Conservation (phyloP, 2,329 filamentous ascomycete genomes). For the Mycosphaerelloides madeirae region DNA sequence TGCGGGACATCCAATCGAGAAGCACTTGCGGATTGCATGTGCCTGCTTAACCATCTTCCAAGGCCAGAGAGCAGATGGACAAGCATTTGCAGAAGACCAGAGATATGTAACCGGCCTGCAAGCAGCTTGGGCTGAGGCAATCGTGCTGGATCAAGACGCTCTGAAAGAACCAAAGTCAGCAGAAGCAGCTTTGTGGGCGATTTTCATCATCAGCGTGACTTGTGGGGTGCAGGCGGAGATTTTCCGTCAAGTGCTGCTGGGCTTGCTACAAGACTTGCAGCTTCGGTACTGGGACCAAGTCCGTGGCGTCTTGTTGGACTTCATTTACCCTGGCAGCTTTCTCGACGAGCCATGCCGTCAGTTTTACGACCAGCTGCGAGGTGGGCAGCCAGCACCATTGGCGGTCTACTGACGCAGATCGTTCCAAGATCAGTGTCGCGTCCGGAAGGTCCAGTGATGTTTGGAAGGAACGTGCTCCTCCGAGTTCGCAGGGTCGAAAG, state of each 20-base stretch:
- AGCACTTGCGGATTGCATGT: conserved; percentile 30
- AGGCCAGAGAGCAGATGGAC: conserved; percentile 27
- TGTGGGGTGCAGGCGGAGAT: conserved; percentile 25
- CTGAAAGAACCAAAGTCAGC: conserved; percentile 29
- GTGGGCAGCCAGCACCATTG: background rate
- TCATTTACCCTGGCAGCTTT: conserved; percentile 33
- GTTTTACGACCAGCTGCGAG: conserved; percentile 26
- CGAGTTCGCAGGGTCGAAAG: too few species aligned
- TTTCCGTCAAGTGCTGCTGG: conserved; percentile 20
- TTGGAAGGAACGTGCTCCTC: too few species aligned
- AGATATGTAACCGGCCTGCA: conserved; percentile 29
- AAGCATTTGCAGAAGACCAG: conserved; percentile 24
- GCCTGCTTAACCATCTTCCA: conserved; percentile 32
- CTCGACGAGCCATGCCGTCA: conserved; percentile 30
- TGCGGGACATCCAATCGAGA: conserved; percentile 27
- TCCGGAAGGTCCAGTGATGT: too few species aligned
- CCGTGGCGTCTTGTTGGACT: conserved; percentile 29
- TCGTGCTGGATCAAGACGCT: conserved; percentile 24
- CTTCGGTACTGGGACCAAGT: conserved; percentile 30
- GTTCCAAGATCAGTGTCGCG: too few species aligned
- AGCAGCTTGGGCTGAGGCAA: conserved; percentile 30
- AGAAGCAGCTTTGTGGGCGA: conserved; percentile 31
- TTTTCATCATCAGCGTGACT: conserved; percentile 33
- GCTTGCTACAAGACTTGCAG: conserved; percentile 26
- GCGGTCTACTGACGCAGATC: too few species aligned